Percentiles rank a stretch among this genome's conserved stretches.
phyloP scores from a whole-genome alignment of 2,329 filamentous ascomycete species.

The Colletotrichum sp. region DNA sequence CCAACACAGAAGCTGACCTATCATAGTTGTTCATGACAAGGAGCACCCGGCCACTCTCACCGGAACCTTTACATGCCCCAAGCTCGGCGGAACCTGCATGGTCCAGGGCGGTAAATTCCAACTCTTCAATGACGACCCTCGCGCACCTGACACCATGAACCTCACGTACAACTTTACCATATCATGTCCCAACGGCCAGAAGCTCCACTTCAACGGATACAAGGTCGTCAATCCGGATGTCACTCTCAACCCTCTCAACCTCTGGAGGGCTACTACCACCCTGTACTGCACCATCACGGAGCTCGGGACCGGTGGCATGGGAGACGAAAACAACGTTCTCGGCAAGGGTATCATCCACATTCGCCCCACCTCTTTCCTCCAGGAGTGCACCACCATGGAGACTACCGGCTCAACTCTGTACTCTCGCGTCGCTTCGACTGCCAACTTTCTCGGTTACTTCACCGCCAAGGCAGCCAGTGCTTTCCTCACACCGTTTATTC shows the following conservation, averaged over 20 bases:
- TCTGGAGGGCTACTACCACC: conserved; percentile 68
- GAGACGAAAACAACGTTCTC: conserved; percentile 46
- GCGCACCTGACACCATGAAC: conserved; percentile 61
- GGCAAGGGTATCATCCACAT: conserved; percentile 66
- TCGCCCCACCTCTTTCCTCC: conserved; percentile 55
- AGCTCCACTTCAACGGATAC: conserved; percentile 64
- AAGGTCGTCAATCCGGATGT: conserved; percentile 67
- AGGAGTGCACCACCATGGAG: conserved; percentile 58
- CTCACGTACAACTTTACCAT: conserved; percentile 69
- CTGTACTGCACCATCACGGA: conserved; percentile 66
- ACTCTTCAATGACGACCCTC: conserved; percentile 60
- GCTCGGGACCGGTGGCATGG: conserved; percentile 25
- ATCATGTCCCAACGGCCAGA: conserved; percentile 54
- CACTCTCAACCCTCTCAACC: conserved; percentile 57
- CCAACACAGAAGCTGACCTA: conserved; percentile 20
- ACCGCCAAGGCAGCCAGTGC: conserved; percentile 55
- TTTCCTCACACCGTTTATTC: conserved; percentile 59
- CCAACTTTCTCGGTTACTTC: conserved; percentile 63
- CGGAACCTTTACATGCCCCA: conserved; percentile 63
- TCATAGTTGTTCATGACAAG: conserved; percentile 47
- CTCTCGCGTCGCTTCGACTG: conserved; percentile 48
- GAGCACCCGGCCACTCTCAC: conserved; percentile 60
- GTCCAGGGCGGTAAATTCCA: conserved; percentile 63
- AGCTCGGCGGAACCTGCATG: conserved; percentile 63
- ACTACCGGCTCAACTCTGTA: conserved; percentile 52